Evolutionary conservation across 1,284 basidiomycete species (phyloP).

Genomic region (Moniliophthora roreri): DNA sequence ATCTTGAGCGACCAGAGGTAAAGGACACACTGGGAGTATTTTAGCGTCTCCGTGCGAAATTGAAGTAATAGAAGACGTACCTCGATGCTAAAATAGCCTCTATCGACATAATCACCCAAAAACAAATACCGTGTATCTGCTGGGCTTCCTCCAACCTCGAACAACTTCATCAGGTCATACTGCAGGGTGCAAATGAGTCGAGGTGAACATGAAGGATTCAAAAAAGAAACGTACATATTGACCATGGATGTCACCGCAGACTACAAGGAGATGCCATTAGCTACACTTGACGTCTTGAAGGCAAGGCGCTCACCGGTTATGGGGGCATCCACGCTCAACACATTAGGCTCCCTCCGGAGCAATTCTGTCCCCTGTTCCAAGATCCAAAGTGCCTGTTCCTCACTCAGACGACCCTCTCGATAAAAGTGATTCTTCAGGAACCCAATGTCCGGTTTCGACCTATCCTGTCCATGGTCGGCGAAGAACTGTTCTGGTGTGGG

Average conservation of each 20-base stretch:
- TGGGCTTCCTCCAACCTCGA: conserved; percentile 92
- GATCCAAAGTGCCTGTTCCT: conserved; percentile 90
- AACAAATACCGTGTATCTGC: conserved; percentile 93
- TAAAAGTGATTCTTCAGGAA: conserved; percentile 99
- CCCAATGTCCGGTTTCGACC: conserved; percentile 90
- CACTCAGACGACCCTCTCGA: conserved; percentile 88
- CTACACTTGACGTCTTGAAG: not conserved
- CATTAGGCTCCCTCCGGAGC: conserved; percentile 77
- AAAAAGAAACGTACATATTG: conserved; percentile 75
- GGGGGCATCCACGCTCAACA: conserved; percentile 90
- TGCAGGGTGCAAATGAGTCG: conserved; percentile 27
- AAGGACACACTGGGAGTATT: conserved; percentile 71
- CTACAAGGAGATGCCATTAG: conserved; percentile 35
- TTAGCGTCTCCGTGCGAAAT: not conserved
- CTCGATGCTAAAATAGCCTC: conserved; percentile 92
- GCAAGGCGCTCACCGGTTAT: conserved; percentile 70
- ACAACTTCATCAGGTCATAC: conserved; percentile 95
- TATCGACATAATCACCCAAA: conserved; percentile 93
- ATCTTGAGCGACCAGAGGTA: conserved; percentile 91
- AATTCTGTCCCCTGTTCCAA: conserved; percentile 79
- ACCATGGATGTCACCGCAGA: conserved; percentile 92
- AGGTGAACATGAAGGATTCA: not conserved
- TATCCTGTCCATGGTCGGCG: conserved; percentile 67
- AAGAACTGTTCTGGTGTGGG: conserved; percentile 96
- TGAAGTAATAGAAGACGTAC: conserved; percentile 39